Evolutionary conservation across 2,329 filamentous ascomycete genomes (phyloP).

Genomic region (Penicillium janthinellum): DNA sequence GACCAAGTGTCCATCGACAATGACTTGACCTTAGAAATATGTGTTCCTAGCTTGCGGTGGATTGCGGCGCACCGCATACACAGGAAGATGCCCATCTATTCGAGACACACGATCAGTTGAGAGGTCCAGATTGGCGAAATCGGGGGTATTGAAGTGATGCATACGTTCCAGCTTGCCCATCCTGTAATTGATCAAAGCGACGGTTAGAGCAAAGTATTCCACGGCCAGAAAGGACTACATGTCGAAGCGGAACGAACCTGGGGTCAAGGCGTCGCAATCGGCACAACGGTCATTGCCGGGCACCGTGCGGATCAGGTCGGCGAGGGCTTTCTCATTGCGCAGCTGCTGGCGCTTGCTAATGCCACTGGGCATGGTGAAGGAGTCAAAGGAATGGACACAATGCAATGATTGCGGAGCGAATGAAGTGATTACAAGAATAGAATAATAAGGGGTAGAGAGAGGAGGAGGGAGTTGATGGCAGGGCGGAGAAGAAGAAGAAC

Average conservation of each 20-base stretch:
- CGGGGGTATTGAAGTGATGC: conserved; percentile 38
- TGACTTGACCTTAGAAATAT: conserved; percentile 98
- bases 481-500: neutral
- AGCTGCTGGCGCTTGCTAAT: conserved; percentile 96
- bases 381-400: conserved; percentile 22
- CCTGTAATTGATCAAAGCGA: conserved; percentile 52
- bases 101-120: conserved; percentile 19
- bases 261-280: conserved; percentile 88
- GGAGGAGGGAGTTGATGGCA: conserved; percentile 12
- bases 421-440: neutral
- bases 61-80: conserved; percentile 97
- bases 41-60: conserved; percentile 94
- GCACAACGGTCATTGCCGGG: conserved; percentile 92
- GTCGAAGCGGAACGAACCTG: conserved; percentile 62
- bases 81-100: conserved; percentile 86
- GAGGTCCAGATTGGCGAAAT: neutral
- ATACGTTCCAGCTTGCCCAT: conserved; percentile 96
- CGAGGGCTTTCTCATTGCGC: conserved; percentile 89
- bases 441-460: conserved; percentile 13
- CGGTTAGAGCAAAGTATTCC: neutral
- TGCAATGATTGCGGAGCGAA: conserved; percentile 20
- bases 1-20: conserved; percentile 98
- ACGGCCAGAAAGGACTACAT: neutral
- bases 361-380: conserved; percentile 64
- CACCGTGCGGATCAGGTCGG: conserved; percentile 81